Base-by-base conservation (phyloP, 2,329 filamentous ascomycete genomes). In the Dactylellina sp. region DNA sequence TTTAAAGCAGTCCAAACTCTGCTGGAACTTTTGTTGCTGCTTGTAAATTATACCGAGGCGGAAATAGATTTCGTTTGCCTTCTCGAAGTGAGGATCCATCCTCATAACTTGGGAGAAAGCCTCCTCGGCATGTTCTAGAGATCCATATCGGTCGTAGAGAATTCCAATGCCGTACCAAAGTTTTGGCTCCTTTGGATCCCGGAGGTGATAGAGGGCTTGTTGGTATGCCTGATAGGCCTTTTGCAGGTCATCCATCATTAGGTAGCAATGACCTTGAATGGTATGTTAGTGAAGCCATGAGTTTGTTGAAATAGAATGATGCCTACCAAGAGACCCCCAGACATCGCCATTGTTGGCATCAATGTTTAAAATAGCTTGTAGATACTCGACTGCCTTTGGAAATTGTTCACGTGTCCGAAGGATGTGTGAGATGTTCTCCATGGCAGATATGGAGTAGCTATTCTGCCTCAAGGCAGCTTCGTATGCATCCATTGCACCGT, bases 21-120 rank as follows among this genome's bases (percentile, higher is more conserved):
- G 90, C 59, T 85, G 85, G 81, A 93, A 99, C 81, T 98, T 98
- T 75, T 93, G 90, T 80, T 98, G 95, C 79, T 98, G 94, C 81
- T 99, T 99, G 84, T 98, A 98, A 77, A 99, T 98, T 83, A 99
- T 99, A n/a, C 95, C 95, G 7, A 99, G 86, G 25, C 95, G 89
- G 83, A 99, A 99, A 82, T 98, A 99, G 61, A 99, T 98, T 81
- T 99, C 95, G 79, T 98, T 98, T 66, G 94, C 93, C 85, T 99
- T 99, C 80, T 99, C 95, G 78, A 98, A 98, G 78, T 93, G 90
- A 2, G 94, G 95, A 79, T 97, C 91, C 90, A 99, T 98, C 78
- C 92, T 90, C 95, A 99, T 98, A 75, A 99, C 95, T 80, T 98
- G 92, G 1, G 94, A 97, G 80, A 98, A 98, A 3, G 95, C 95